Evolutionary conservation across 176 grass and related monocot species (phyloP).

Genomic region (Echinochloa phyllopogon): DNA sequence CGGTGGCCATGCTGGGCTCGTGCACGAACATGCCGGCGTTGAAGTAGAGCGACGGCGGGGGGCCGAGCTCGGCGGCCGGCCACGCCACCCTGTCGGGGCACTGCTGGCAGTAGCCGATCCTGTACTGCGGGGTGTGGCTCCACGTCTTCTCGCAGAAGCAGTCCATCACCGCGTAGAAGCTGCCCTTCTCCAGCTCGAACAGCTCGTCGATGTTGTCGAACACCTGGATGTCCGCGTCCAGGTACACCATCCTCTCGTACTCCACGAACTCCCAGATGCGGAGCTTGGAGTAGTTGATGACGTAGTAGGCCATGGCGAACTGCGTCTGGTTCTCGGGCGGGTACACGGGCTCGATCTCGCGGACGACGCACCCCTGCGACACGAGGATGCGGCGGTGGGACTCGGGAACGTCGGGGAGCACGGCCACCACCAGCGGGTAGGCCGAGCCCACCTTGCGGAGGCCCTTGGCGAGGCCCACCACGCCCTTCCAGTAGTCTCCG

Average conservation of each 20-base stretch:
- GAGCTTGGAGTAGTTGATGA: constrained; percentile 98
- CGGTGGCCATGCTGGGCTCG: constrained; percentile 76
- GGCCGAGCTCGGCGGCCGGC: constrained; percentile 70
- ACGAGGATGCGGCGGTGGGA: constrained; percentile 65
- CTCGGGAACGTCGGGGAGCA: constrained; percentile 84
- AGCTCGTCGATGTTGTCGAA: constrained; percentile 88
- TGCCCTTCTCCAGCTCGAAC: constrained; percentile 69
- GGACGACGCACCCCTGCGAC: constrained; percentile 79
- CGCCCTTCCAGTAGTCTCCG: constrained; percentile 87
- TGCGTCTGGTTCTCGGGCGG: constrained; percentile 89
- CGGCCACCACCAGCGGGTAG: constrained; percentile 79
- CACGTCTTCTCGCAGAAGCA: constrained; percentile 98
- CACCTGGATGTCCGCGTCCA: constrained; percentile 91
- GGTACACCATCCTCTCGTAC: constrained; percentile 88
- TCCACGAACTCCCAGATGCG: constrained; percentile 95
- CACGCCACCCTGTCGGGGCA: constrained; percentile 75
- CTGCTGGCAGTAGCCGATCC: constrained; percentile 91
- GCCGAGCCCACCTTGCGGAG: constrained; percentile 62
- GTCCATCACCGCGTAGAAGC: constrained; percentile 92
- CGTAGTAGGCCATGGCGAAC: constrained; percentile 95
- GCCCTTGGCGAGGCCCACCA: constrained; percentile 81
- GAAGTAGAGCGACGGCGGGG: constrained; percentile 87
- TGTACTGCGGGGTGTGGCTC: constrained; percentile 84
- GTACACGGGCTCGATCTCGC: constrained; percentile 84
- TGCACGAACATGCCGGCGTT: constrained; percentile 94